phyloP scores from a whole-genome alignment of 805 yeast genomes.

The Nakazawaea anatomiae region DNA sequence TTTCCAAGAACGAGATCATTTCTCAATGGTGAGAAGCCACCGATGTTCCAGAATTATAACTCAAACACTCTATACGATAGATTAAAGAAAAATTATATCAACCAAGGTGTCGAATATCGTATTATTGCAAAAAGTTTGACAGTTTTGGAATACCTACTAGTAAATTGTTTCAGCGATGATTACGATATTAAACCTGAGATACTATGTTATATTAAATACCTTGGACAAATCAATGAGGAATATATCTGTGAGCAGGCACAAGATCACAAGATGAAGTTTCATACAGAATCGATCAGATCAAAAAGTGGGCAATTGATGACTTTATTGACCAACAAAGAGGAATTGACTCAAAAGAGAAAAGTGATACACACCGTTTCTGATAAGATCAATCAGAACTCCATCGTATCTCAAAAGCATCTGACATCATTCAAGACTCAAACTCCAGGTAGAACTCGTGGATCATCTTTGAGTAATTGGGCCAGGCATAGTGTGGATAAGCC shows the following conservation, averaged over 20 bases:
- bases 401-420: not conserved
- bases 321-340: not conserved
- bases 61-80: slow-evolving; percentile 12
- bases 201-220: slow-evolving; percentile 10
- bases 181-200: slow-evolving; percentile 20
- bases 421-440: not conserved
- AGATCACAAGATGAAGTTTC: slow-evolving; percentile 13
- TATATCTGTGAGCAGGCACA: slow-evolving; percentile 13
- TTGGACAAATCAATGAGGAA: slow-evolving; percentile 13
- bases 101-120: slow-evolving; percentile 22
- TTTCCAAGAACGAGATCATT: slow-evolving; percentile 10
- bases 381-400: not conserved
- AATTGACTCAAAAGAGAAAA: not conserved
- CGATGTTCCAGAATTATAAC: slow-evolving; percentile 4
- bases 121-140: slow-evolving; percentile 21
- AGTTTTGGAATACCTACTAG: slow-evolving; percentile 19
- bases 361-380: not conserved
- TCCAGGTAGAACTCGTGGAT: not conserved
- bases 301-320: not conserved
- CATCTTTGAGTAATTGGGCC: not conserved
- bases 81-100: slow-evolving; percentile 20
- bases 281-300: slow-evolving; percentile 1
- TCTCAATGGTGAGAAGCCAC: slow-evolving; percentile 1
- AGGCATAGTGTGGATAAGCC: not conserved
- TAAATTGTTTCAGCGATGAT: slow-evolving; percentile 18